Base-by-base conservation (phyloP, 164 flowering plant species). In the Litsea cubeba region DNA sequence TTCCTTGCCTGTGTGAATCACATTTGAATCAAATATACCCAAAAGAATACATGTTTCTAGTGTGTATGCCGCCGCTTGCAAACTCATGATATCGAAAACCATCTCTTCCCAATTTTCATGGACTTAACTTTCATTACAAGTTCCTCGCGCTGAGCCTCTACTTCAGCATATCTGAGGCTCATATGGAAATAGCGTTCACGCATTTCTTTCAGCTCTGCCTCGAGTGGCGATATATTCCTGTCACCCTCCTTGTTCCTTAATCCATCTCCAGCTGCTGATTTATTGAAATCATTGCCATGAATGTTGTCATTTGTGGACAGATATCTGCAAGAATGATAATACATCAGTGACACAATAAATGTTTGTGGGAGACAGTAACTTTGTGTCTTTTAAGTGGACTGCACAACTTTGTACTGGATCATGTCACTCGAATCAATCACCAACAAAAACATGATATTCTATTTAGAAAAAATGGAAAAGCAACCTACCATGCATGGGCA, bases 151-250 rank as follows among this genome's bases (percentile, higher is more conserved):
- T 91, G 79, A 50, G 89, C 86, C 81, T 91, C 98, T 5, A 89
- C 97, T 80, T 95, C 95, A 10, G 98, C 97, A 77, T 85, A 95
- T 74, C 82, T 87, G 70, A 92, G 91, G 72, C 98, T 95, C 97
- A 95, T 95, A 69, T 90, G 78, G 72, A 87, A 81, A 82, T 95
- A 95, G 11, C 95, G 89, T 50, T 95, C 97, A 2, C 81, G 92
- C 71, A 95, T 77, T 69, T 95, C 98, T 82, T 72, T 83, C 62
- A 92, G 75, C 80, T 95, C 98, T 64, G 83, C 67, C 81, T 91
- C 95, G 1, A 92, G 82, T 6, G 82, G 77, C 65, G 90, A 82
- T 62, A 78, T 76, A 74, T 84, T 84, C 32, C 79, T 72, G 46
- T 81, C 90, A 5, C 50, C 77, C 64, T 69, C 81, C 77, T 81